Conservation (phyloP, 768 basidiomycete species). For the Mrakia blollopis region DNA sequence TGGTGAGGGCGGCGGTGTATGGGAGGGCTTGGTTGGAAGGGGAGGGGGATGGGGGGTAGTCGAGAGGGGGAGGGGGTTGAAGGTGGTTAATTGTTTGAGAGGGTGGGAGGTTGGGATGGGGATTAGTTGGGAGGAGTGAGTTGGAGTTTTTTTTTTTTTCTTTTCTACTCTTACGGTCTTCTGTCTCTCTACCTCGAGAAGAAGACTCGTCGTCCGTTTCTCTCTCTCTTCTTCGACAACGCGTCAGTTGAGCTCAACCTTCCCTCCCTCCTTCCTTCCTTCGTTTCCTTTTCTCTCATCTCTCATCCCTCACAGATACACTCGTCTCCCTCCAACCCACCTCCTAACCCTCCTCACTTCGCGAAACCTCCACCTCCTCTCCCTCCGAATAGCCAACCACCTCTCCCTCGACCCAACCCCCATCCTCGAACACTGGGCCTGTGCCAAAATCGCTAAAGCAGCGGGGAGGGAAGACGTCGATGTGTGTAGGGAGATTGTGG, state of each 20-base stretch:
- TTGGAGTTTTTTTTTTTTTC: neutral
- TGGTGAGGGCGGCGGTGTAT: constrained; percentile 82
- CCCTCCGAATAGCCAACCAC: constrained; percentile 80
- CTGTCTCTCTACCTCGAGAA: too few relatives aligned
- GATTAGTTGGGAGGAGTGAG: constrained; percentile 83
- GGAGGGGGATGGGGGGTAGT: constrained; percentile 63
- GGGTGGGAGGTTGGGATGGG: constrained; percentile 90
- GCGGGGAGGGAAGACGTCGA: constrained; percentile 59
- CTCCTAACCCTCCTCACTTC: constrained; percentile 77
- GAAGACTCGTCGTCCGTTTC: too few relatives aligned
- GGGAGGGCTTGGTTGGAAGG: constrained; percentile 91
- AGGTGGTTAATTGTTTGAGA: constrained; percentile 88
- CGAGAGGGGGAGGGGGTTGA: constrained; percentile 82
- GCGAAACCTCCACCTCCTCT: constrained; percentile 83
- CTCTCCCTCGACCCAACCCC: constrained; percentile 75
- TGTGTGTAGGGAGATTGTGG: constrained; percentile 74
- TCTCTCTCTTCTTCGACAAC: neutral
- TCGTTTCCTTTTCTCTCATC: too few relatives aligned
- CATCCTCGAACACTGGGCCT: constrained; percentile 93
- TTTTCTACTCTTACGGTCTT: too few relatives aligned
- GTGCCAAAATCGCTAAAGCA: constrained; percentile 67
- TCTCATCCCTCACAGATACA: constrained; percentile 68
- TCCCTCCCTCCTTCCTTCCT: constrained; percentile 16
- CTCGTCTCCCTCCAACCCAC: constrained; percentile 69
- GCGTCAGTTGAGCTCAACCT: neutral